These are phyloP conservation scores for Tylopilus vinaceipallidus DNA, from an alignment of 768 basidiomycete species.

Conservation along the genomic window DNA sequence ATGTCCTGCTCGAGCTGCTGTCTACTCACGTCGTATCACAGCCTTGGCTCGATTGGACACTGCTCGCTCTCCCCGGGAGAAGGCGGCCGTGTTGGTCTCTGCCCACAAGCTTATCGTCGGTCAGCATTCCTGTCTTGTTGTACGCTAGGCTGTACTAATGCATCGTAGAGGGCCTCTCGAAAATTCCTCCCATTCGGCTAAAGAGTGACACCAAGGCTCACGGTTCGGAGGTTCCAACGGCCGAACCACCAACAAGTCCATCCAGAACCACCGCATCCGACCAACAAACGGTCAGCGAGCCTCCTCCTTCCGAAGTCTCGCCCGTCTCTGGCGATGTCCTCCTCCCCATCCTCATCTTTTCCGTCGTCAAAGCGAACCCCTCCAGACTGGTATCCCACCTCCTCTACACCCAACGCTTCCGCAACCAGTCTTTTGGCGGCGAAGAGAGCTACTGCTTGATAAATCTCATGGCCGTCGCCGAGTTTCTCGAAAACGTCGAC, in stretches of 20 bases:
- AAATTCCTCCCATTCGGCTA: conserved; percentile 69
- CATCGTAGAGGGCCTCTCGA: conserved; percentile 66
- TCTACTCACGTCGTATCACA: conserved; percentile 33
- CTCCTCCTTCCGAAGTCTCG: conserved; percentile 30
- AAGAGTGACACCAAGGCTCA: conserved; percentile 41
- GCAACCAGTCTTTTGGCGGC: conserved; percentile 37
- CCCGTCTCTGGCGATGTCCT: conserved; percentile 86
- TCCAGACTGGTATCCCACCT: conserved; percentile 63
- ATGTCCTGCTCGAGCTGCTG: conserved; percentile 12
- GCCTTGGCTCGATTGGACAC: conserved; percentile 52
- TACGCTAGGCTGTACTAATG: background rate
- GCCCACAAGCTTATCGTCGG: conserved; percentile 88
- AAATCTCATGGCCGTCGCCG: conserved; percentile 92
- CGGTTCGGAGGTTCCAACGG: no score
- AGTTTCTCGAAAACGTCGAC: conserved; percentile 95
- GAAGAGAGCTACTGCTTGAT: conserved; percentile 93
- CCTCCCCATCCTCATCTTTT: conserved; percentile 89
- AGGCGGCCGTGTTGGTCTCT: conserved; percentile 75
- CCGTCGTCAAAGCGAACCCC: conserved; percentile 92
- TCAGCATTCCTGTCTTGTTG: conserved; percentile 25
- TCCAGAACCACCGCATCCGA: conserved; percentile 9
- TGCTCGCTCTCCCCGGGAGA: conserved; percentile 67
- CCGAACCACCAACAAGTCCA: no score
- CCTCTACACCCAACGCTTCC: conserved; percentile 34
- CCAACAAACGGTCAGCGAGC: background rate